phyloP scores from a whole-genome alignment of 768 basidiomycete species.

The Suillus cothurnatus region DNA sequence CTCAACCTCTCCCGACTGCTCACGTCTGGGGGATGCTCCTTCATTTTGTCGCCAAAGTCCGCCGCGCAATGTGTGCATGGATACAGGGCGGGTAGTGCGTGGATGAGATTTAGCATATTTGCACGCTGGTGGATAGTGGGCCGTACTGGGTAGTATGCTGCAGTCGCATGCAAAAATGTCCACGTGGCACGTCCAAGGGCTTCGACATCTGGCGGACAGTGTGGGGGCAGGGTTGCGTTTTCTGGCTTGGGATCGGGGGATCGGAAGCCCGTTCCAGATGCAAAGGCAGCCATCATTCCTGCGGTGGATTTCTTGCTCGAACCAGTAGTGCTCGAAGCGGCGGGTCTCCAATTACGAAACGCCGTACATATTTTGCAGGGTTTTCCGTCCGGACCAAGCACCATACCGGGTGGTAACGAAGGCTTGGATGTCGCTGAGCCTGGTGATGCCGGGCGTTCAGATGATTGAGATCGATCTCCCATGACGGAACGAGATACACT shows the following conservation, averaged over 20 bases:
- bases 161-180: constrained; percentile 95
- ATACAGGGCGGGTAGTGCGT: constrained; percentile 80
- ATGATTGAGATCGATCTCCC: constrained; percentile 5
- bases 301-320: constrained; percentile 30
- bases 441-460: constrained; percentile 3
- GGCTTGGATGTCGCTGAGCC: constrained; percentile 17
- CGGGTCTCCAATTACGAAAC: constrained; percentile 69
- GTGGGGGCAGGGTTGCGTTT: constrained; percentile 46
- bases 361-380: constrained; percentile 92
- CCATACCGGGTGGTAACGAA: constrained; percentile 75
- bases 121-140: constrained; percentile 76
- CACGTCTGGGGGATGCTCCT: constrained; percentile 73
- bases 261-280: constrained; percentile 31
- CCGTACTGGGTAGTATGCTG: constrained; percentile 90
- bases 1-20: constrained; percentile 68
- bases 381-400: constrained; percentile 92
- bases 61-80: constrained; percentile 86
- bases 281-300: constrained; percentile 37
- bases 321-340: constrained; percentile 29
- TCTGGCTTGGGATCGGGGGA: constrained; percentile 27
- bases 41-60: constrained; percentile 77
- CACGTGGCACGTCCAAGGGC: constrained; percentile 91
- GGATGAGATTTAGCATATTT: constrained; percentile 82
- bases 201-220: constrained; percentile 92
- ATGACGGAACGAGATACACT: background rate